Evolutionary conservation across 208 protist genomes (phyloP).

Genomic region (Wallacemonas sp.): DNA sequence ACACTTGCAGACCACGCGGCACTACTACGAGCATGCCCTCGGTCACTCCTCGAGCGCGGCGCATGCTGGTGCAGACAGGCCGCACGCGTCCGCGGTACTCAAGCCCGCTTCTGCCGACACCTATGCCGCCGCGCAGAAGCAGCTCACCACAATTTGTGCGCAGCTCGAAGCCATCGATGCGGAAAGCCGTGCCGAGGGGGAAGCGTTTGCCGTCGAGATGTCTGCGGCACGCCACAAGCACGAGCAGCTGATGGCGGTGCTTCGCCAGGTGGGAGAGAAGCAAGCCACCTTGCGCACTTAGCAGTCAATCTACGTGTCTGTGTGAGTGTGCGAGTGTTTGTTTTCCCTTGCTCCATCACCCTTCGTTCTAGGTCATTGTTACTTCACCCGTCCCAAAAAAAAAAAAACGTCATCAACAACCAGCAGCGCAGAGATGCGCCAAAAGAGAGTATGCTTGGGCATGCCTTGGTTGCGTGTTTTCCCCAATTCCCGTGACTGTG

Average conservation of each 20-base stretch:
- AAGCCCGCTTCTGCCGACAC: too few species aligned
- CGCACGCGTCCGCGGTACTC: too few species aligned
- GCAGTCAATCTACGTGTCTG: not conserved
- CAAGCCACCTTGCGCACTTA: slow-evolving; percentile 1
- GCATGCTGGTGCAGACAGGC: not conserved
- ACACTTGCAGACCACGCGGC: slow-evolving; percentile 3
- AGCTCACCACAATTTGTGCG: not conserved
- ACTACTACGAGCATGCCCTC: slow-evolving; percentile 18
- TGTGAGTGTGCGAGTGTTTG: not conserved
- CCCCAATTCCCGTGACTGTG: too few species aligned
- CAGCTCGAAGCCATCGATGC: not conserved
- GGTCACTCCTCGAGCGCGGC: not conserved
- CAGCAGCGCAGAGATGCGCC: too few species aligned
- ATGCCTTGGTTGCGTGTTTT: too few species aligned
- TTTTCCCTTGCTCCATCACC: not conserved
- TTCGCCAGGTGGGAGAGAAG: slow-evolving; percentile 24
- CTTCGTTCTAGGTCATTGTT: too few species aligned
- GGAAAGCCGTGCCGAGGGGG: not conserved
- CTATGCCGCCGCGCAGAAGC: too few species aligned
- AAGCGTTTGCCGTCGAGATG: not conserved
- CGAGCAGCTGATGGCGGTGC: slow-evolving; percentile 18
- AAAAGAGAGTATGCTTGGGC: too few species aligned
- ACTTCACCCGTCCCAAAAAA: too few species aligned
- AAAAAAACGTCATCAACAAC: too few species aligned
- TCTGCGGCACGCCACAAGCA: slow-evolving; percentile 2